Evolutionary conservation across 345 rosid genomes (phyloP).

Genomic region (Boechera divaricarpa): DNA sequence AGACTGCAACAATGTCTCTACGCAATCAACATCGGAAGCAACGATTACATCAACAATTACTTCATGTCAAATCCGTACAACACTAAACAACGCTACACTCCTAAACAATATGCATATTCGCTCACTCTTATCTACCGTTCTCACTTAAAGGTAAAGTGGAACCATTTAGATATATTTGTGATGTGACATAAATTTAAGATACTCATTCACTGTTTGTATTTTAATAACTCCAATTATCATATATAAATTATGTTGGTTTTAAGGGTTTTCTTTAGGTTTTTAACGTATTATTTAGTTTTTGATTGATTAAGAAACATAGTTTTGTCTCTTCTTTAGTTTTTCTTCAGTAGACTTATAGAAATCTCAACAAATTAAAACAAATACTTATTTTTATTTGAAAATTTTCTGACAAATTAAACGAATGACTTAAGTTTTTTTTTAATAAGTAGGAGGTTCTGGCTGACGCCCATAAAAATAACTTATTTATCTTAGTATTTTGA

Average conservation of each 20-base stretch:
- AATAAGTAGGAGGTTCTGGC: no score
- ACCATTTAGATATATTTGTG: not conserved
- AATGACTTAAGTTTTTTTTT: not conserved
- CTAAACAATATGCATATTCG: slow-evolving; percentile 33
- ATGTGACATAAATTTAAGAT: not conserved
- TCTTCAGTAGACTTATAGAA: not conserved
- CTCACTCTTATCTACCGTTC: slow-evolving; percentile 35
- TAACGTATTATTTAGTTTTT: not conserved
- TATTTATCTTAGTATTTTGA: not conserved
- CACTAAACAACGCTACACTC: slow-evolving; percentile 21
- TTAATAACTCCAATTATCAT: not conserved
- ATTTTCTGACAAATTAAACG: not conserved
- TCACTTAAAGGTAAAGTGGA: slow-evolving; percentile 37
- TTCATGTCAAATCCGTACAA: slow-evolving; percentile 48
- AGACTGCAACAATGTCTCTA: slow-evolving; percentile 53
- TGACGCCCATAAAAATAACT: no score
- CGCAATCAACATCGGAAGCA: slow-evolving; percentile 51
- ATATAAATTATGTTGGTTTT: not conserved
- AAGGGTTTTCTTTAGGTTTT: not conserved
- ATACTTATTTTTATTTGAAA: not conserved
- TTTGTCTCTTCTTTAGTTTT: not conserved
- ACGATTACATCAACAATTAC: slow-evolving; percentile 59
- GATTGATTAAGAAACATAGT: not conserved
- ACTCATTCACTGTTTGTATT: not conserved
- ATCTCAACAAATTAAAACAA: not conserved